These are phyloP conservation scores for Tilletia walkeri DNA, from an alignment of 1,284 basidiomycete species.

Conservation along the genomic window DNA sequence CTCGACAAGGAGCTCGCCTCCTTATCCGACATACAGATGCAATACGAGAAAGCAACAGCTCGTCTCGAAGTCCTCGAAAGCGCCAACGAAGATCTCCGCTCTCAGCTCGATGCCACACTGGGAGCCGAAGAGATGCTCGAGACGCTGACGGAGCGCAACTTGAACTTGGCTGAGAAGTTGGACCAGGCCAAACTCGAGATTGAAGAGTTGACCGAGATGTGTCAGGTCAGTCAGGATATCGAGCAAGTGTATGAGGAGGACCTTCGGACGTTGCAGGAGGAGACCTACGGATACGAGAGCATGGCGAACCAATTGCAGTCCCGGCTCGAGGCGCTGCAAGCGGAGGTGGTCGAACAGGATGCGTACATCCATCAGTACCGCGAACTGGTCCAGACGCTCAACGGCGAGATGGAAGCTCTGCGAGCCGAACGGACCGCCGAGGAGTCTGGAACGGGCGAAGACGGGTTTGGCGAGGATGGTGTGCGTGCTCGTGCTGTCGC, in stretches of 20 bases:
- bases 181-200: conserved; percentile 93
- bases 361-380: conserved; percentile 50
- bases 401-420: conserved; percentile 44
- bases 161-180: conserved; percentile 72
- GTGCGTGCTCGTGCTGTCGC: conserved; percentile 33
- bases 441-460: conserved; percentile 22
- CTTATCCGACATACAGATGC: conserved; percentile 31
- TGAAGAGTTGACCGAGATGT: conserved; percentile 91
- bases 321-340: conserved; percentile 37
- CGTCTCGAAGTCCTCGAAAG: conserved; percentile 63
- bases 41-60: conserved; percentile 34
- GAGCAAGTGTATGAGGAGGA: conserved; percentile 95
- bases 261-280: conserved; percentile 85
- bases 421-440: conserved; percentile 33
- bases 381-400: conserved; percentile 46
- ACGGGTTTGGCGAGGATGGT: conserved; percentile 23
- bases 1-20: conserved; percentile 77
- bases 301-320: conserved; percentile 31
- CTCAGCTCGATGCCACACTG: conserved; percentile 89
- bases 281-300: conserved; percentile 62
- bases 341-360: conserved; percentile 45
- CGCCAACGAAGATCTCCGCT: conserved; percentile 88
- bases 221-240: conserved; percentile 93
- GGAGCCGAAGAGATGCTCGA: conserved; percentile 95
- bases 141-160: conserved; percentile 88